phyloP scores from a whole-genome alignment of 2,329 filamentous ascomycete species.

The Myriangium duriaei region DNA sequence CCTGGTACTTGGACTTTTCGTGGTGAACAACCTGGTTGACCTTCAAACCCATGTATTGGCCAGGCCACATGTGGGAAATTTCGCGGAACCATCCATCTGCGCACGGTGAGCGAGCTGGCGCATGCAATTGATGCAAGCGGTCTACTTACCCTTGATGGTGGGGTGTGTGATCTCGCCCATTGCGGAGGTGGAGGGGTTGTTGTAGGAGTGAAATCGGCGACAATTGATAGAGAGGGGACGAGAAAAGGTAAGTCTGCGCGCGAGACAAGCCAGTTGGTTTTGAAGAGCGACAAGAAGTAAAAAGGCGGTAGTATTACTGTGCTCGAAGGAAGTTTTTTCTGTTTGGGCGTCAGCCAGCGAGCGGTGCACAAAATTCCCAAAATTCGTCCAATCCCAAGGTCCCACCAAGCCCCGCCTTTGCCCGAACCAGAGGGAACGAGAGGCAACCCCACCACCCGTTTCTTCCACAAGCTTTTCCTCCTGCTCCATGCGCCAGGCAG shows the following conservation, averaged over 20 bases:
- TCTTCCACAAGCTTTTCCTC: no score
- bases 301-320: no score
- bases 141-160: conserved; percentile 57
- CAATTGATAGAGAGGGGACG: not conserved
- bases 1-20: conserved; percentile 98
- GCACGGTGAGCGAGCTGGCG: conserved; percentile 13
- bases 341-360: not conserved
- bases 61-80: conserved; percentile 97
- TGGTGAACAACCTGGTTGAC: conserved; percentile 97
- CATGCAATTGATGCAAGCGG: conserved; percentile 1
- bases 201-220: not conserved
- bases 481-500: no score
- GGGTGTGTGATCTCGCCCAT: conserved; percentile 64
- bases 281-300: not conserved
- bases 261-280: not conserved
- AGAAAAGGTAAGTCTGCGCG: not conserved
- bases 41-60: conserved; percentile 96
- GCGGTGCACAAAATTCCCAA: not conserved
- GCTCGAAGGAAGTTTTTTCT: not conserved
- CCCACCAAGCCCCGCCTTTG: not conserved
- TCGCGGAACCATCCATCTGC: conserved; percentile 99
- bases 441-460: no score
- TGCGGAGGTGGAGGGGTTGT: conserved; percentile 12
- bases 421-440: no score
- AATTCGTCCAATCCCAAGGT: not conserved